phyloP scores from a whole-genome alignment of 2,329 filamentous ascomycete species.

The Aspergillus pseudoterreus region DNA sequence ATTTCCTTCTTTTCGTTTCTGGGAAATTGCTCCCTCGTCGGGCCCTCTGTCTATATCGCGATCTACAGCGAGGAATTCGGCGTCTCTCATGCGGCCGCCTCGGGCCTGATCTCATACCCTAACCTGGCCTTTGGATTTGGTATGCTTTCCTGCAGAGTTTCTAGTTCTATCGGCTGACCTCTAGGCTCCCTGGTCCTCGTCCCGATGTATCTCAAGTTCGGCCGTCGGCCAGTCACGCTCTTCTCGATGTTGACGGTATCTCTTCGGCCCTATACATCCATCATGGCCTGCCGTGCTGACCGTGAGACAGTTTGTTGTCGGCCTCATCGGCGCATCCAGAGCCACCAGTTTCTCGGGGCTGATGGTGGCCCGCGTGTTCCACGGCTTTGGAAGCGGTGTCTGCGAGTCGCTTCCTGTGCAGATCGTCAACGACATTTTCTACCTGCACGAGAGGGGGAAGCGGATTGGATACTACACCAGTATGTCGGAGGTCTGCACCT shows the following conservation, averaged over 20 bases:
- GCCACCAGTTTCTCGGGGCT: slow-evolving; percentile 38
- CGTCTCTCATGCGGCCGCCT: slow-evolving; percentile 50
- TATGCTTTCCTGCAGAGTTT: slow-evolving; percentile 12
- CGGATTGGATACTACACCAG: slow-evolving; percentile 59
- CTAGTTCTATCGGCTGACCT: not conserved
- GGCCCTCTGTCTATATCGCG: slow-evolving; percentile 56
- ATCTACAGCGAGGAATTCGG: slow-evolving; percentile 52
- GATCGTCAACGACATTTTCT: slow-evolving; percentile 49
- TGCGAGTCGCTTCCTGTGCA: slow-evolving; percentile 47
- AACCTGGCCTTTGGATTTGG: slow-evolving; percentile 60
- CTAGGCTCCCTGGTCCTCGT: slow-evolving; percentile 52
- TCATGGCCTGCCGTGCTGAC: not conserved
- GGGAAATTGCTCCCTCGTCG: slow-evolving; percentile 55
- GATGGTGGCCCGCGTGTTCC: slow-evolving; percentile 43
- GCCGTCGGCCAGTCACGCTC: slow-evolving; percentile 43
- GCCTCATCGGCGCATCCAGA: slow-evolving; percentile 42
- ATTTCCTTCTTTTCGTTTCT: slow-evolving; percentile 57
- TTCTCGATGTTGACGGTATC: slow-evolving; percentile 36
- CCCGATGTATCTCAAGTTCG: slow-evolving; percentile 54
- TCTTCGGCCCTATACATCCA: too few relatives aligned
- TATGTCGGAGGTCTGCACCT: slow-evolving; percentile 13
- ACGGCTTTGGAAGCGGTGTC: slow-evolving; percentile 43
- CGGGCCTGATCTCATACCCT: slow-evolving; percentile 56
- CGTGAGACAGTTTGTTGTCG: slow-evolving; percentile 32
- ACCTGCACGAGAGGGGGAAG: slow-evolving; percentile 45